Percentiles rank a stretch among this genome's conserved stretches.
These are phyloP conservation scores for Cadophora sp. DNA, from an alignment of 2,329 filamentous ascomycete species.

Conservation along the genomic window DNA sequence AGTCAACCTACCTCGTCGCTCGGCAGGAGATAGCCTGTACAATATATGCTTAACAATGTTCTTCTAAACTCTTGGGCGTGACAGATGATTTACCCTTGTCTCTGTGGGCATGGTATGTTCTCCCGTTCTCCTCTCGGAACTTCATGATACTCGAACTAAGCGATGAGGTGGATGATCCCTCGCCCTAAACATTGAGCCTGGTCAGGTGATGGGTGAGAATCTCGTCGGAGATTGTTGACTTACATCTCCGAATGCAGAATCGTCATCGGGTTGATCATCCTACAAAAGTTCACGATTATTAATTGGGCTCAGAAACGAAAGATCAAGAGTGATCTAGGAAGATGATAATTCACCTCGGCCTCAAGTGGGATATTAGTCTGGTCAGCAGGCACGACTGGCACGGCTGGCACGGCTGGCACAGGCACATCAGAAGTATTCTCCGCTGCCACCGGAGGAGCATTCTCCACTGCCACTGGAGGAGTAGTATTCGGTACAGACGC, in stretches of 20 bases:
- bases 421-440: too few relatives aligned
- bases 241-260: neutral
- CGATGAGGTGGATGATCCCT: neutral
- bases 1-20: neutral
- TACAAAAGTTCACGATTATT: neutral
- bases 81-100: neutral
- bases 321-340: neutral
- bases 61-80: too few relatives aligned
- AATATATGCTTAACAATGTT: too few relatives aligned
- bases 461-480: too few relatives aligned
- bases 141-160: conserved; percentile 12
- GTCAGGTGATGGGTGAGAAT: neutral
- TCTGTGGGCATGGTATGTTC: conserved; percentile 14
- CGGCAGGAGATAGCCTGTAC: conserved; percentile 5
- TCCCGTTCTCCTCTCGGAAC: conserved; percentile 12
- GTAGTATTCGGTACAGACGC: too few relatives aligned
- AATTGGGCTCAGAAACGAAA: neutral
- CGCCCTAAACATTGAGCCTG: neutral
- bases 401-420: too few relatives aligned
- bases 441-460: too few relatives aligned
- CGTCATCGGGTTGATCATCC: neutral
- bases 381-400: too few relatives aligned
- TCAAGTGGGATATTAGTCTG: too few relatives aligned
- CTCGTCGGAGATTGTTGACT: neutral
- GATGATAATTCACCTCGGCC: neutral